Evolutionary conservation across 768 basidiomycete genomes (phyloP), one percentile per base, ranked within the genome.

Genomic region (Candolleomyces aberdarensis): DNA sequence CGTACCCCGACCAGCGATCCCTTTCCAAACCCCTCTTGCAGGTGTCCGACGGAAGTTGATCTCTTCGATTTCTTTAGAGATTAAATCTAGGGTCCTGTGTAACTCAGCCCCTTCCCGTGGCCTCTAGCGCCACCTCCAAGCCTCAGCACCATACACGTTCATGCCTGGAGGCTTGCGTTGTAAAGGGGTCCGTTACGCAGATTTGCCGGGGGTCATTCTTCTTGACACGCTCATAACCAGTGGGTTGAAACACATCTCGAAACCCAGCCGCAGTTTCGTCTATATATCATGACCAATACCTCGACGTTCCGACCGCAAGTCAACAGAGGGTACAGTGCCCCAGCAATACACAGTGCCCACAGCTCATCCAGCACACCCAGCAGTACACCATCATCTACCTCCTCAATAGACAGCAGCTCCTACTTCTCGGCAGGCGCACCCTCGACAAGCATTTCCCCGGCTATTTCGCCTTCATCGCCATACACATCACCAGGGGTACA

Each of bases 391-490:
- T 52, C 60, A 4, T 32, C 54, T 17, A 22, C 55, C 11, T 52
- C 54, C 29, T 62, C 65, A 36, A 43, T 63, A 13, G 31, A 41
- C 19, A 56, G 60, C 17, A 63, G 60, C 41, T 64, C 65, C 36
- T 66, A 66, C 56, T 66, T 65, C 60, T 64, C 64, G 20, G 63
- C 64, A 13, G 57, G 58, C 17, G 62, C 65, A n/a, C 64, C 65
- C 22, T 59, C 63, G 22, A 63, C 66, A 20, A n/a, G 61, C 62
- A 7, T 47, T 10, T 47, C 56, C 50, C 59, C 32, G 43, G 59
- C 43, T 43, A 58, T 53, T 59, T 62, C 39, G 57, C 50, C 56
- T 57, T 19, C 67, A 20, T 41, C 43, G n/a, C 57, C 66, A 29
- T 57, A 60, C 40, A 46, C 52, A 39, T 52, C 58, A 26, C 17